These are phyloP conservation scores for Amylocystis lapponica DNA, from an alignment of 768 basidiomycete genomes.

Conservation along the genomic window DNA sequence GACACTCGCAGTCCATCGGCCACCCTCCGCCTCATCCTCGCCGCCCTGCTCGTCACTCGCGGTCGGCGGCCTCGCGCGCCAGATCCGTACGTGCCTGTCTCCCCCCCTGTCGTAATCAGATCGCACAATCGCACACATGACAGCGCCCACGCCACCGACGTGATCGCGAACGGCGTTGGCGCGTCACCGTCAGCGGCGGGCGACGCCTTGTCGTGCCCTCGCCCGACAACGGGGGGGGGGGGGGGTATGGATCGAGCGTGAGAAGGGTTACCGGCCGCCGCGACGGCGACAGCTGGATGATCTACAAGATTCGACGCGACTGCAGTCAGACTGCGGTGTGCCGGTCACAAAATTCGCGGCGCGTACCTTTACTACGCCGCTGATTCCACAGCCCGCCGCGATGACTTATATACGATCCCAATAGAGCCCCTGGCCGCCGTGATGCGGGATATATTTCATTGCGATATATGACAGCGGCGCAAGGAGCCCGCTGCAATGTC, in stretches of 20 bases:
- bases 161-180: conserved; percentile 57
- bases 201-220: conserved; percentile 19
- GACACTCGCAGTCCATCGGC: conserved; percentile 64
- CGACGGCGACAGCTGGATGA: conserved; percentile 67
- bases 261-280: conserved; percentile 64
- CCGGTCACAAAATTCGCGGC: no score
- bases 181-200: conserved; percentile 25
- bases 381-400: conserved; percentile 68
- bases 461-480: no score
- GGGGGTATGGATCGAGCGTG: conserved; percentile 47
- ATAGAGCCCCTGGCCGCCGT: no score
- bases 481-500: no score
- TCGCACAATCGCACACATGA: conserved; percentile 93
- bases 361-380: conserved; percentile 70
- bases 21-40: no score
- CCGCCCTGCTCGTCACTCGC: conserved; percentile 25
- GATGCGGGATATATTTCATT: no score
- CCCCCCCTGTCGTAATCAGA: conserved; percentile 87
- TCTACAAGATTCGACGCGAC: conserved; percentile 45
- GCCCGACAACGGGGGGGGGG: conserved; percentile 15
- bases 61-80: conserved; percentile 72
- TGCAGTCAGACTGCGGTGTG: no score
- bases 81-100: conserved; percentile 87
- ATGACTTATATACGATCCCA: conserved; percentile 86
- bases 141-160: conserved; percentile 89